These are phyloP conservation scores for Aspergillus costaricaensis DNA, from an alignment of 2,329 filamentous ascomycete species.

Conservation along the genomic window DNA sequence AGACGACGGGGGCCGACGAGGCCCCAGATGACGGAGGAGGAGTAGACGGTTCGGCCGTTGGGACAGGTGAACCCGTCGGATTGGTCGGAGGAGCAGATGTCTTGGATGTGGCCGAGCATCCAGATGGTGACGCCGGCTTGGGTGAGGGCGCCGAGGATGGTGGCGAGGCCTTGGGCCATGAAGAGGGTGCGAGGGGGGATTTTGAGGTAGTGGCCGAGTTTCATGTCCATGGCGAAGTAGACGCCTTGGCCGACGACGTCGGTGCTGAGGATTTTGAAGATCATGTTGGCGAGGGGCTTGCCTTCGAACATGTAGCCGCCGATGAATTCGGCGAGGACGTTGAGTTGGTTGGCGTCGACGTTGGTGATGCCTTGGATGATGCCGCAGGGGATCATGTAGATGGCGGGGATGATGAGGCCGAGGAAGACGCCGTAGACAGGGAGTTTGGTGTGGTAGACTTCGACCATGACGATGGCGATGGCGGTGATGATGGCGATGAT, in stretches of 20 bases:
- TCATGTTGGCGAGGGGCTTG: slow-evolving; percentile 34
- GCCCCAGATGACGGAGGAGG: slow-evolving; percentile 54
- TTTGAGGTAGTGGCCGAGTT: slow-evolving; percentile 37
- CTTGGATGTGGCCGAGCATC: slow-evolving; percentile 44
- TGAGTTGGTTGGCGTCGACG: slow-evolving; percentile 47
- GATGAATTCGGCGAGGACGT: slow-evolving; percentile 49
- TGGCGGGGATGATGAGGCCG: slow-evolving; percentile 42
- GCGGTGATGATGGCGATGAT: slow-evolving; percentile 36
- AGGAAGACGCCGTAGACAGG: slow-evolving; percentile 49
- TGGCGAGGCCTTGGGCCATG: slow-evolving; percentile 51
- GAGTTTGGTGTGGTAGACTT: slow-evolving; percentile 47
- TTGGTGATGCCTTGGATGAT: slow-evolving; percentile 50
- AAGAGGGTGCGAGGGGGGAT: slow-evolving; percentile 53
- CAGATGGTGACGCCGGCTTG: slow-evolving; percentile 44
- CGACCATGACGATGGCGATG: slow-evolving; percentile 36
- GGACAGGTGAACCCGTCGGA: slow-evolving; percentile 53
- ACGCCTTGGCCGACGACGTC: slow-evolving; percentile 30
- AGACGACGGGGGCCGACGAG: slow-evolving; percentile 54
- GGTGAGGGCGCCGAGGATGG: slow-evolving; percentile 50
- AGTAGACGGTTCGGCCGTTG: slow-evolving; percentile 52
- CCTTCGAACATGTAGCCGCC: slow-evolving; percentile 50
- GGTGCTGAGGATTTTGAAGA: slow-evolving; percentile 26
- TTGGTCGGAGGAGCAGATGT: slow-evolving; percentile 46
- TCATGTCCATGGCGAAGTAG: slow-evolving; percentile 11
- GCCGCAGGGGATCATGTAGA: slow-evolving; percentile 49